These are phyloP conservation scores for Polyporus tsugae DNA, from an alignment of 1,284 basidiomycete species.

Conservation along the genomic window DNA sequence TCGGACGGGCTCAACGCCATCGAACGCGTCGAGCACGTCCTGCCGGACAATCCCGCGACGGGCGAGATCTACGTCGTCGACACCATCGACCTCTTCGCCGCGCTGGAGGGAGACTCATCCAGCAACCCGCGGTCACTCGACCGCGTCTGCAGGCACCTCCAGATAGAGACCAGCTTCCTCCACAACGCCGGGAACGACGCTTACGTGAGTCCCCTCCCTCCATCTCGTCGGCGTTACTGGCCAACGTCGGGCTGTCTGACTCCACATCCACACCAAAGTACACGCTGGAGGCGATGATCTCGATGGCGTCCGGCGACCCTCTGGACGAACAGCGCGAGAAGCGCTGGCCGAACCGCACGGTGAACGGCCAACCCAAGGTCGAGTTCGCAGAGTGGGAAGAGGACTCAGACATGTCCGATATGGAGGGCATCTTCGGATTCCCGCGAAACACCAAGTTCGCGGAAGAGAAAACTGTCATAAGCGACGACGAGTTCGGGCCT, in stretches of 20 bases:
- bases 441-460: constrained; percentile 8
- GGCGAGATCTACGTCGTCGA: constrained; percentile 73
- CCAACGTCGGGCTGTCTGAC: not conserved
- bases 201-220: constrained; percentile 55
- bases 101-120: constrained; percentile 65
- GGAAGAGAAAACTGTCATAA: constrained; percentile 10
- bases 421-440: constrained; percentile 42
- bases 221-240: not conserved
- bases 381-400: constrained; percentile 67
- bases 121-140: constrained; percentile 63
- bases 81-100: constrained; percentile 76
- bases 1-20: constrained; percentile 58
- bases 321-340: constrained; percentile 76
- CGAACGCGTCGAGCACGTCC: constrained; percentile 53
- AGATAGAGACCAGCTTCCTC: constrained; percentile 60
- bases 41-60: constrained; percentile 62
- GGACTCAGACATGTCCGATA: constrained; percentile 58
- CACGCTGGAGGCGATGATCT: constrained; percentile 66
- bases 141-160: constrained; percentile 66
- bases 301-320: constrained; percentile 75
- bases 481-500: constrained; percentile 11
- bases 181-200: constrained; percentile 92
- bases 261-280: constrained; percentile 54
- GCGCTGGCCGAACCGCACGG: constrained; percentile 74
- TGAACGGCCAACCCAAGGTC: constrained; percentile 57